Evolutionary conservation across 1,139 yeast species (phyloP), one percentile per base, ranked within the genome.

Genomic region (Yamadazyma triangularis): DNA sequence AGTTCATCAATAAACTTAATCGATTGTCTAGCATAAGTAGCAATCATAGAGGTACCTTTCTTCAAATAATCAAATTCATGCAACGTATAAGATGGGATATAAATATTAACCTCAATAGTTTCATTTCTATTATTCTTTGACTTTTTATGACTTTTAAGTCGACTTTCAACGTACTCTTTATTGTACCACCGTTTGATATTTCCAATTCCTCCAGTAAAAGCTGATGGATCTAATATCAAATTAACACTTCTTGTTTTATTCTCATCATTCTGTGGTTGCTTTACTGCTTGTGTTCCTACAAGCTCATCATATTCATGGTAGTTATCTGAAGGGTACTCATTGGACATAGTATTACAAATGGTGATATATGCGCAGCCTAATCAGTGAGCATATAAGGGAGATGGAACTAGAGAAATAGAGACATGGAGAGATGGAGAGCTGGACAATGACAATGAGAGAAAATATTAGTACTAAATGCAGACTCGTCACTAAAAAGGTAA

Each of bases 141-240:
- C 20, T 18, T 18, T 18, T 18, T 18, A 18, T 18, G 20, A 18
- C 20, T 18, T 4, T 20, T 15, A n/a, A n/a, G n/a, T 24, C 34
- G 32, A 11, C 28, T 18, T 12, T 27, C 15, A 4, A 42, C 36
- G 23, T 38, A 40, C 25, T 40, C 41, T 26, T 39, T 27, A 32
- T 67, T 63, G 33, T 69, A 61, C 83, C 84, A 77, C 38, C 73
- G 54, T 47, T 74, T 74, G 46, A 77, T 61, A 41, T 73, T 73
- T 1, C 79, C 80, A 28, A 77, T 64, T 2, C 83, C 84, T 33
- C 77, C 65, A 4, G 74, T 70, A 38, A 77, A 62, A 1, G 80
- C 77, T 8, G 80, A 68, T 18, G 75, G 79, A 47, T 77, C 84
- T 29, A 77, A 46, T 8, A 77, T 73, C 32, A 76, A 54, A 43